A percentile compares a stretch with the other conserved stretches of the same genome.
Conservation (phyloP, 257 asterid genomes). For the Penstemon newberryi region DNA sequence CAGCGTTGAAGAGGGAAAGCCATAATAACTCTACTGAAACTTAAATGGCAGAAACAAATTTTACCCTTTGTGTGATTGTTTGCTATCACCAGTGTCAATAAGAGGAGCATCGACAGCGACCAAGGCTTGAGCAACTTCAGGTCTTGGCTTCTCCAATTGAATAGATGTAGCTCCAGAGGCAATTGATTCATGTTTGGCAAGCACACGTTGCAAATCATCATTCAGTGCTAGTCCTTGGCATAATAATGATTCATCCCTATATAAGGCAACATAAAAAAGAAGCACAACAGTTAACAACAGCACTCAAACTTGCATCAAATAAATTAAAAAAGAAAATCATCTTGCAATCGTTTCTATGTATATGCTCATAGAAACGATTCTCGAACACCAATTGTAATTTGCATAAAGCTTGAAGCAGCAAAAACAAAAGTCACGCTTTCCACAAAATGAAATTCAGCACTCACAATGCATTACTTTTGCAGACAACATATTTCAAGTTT, state of each 20-base stretch:
- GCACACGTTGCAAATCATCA: conserved; percentile 89
- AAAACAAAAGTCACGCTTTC: not conserved
- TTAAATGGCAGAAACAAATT: conserved; percentile 23
- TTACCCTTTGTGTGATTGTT: conserved; percentile 63
- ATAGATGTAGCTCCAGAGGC: conserved; percentile 61
- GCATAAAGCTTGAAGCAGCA: conserved; percentile 8
- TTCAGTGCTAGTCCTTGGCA: conserved; percentile 91
- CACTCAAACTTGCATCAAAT: not conserved
- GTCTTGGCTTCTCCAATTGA: conserved; percentile 53
- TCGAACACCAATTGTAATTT: not conserved
- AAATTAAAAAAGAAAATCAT: not conserved
- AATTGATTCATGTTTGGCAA: conserved; percentile 88
- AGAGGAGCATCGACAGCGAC: conserved; percentile 70
- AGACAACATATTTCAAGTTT: not conserved
- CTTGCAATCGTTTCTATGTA: too few species aligned
- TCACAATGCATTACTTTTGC: not conserved
- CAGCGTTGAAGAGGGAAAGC: conserved; percentile 24
- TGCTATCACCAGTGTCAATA: conserved; percentile 75
- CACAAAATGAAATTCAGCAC: conserved; percentile 6
- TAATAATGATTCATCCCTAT: conserved; percentile 87
- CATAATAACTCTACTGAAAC: conserved; percentile 17
- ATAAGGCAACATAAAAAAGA: not conserved
- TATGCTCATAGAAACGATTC: not conserved
- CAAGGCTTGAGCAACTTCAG: conserved; percentile 58
- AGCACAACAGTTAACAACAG: conserved; percentile 18